These are phyloP conservation scores for Teratosphaeriaceae sp. DNA, from an alignment of 2,329 filamentous ascomycete species.

Conservation along the genomic window DNA sequence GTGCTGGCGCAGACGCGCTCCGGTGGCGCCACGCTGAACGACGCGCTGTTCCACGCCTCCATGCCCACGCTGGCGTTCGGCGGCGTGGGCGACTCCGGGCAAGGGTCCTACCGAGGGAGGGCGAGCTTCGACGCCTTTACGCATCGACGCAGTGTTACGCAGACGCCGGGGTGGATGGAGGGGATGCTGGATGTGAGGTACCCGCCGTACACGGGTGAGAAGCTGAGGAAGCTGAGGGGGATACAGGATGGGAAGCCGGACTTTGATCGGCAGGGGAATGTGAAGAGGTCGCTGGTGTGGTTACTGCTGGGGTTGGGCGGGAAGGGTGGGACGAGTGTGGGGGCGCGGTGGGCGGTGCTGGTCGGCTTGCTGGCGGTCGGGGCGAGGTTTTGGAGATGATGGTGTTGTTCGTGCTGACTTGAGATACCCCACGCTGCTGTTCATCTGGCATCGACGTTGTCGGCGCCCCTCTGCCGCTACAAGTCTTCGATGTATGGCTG, in stretches of 20 bases:
- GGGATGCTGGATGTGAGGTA: constrained; percentile 60
- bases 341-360: constrained; percentile 22
- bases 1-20: constrained; percentile 43
- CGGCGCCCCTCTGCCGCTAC: no score
- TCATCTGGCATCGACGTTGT: no score
- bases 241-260: constrained; percentile 50
- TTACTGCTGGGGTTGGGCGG: constrained; percentile 26
- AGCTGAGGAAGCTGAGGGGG: constrained; percentile 45
- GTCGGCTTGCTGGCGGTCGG: constrained; percentile 12
- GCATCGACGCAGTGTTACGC: constrained; percentile 54
- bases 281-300: constrained; percentile 24
- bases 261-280: constrained; percentile 52
- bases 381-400: constrained; percentile 2
- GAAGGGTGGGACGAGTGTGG: constrained; percentile 19
- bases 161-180: constrained; percentile 62
- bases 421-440: no score
- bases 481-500: no score
- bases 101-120: constrained; percentile 69
- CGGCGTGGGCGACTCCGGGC: constrained; percentile 72
- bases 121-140: constrained; percentile 64
- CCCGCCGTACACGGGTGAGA: constrained; percentile 51
- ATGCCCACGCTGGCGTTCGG: constrained; percentile 72
- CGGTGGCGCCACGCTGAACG: constrained; percentile 47
- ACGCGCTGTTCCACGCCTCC: constrained; percentile 62
- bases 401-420: background rate